Evolutionary conservation across 345 rosid species (phyloP).

Genomic region (Microcos paniculata): DNA sequence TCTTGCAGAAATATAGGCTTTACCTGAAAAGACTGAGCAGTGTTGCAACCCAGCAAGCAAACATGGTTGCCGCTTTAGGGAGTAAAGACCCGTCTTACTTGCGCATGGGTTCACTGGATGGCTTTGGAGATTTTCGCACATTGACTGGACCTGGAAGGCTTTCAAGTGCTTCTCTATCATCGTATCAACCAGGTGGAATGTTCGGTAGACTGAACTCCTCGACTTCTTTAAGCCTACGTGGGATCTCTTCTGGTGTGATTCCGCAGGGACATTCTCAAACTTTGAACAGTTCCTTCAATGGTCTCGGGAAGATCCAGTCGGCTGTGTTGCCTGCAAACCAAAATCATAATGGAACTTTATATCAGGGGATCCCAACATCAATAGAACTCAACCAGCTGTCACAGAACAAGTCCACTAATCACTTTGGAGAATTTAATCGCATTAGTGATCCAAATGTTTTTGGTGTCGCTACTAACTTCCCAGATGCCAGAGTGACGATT

Average conservation of each 20-base stretch:
- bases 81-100: conserved; percentile 53
- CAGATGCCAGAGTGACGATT: conserved; percentile 32
- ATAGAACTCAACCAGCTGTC: conserved; percentile 48
- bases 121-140: conserved; percentile 51
- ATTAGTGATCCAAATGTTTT: conserved; percentile 33
- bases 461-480: conserved; percentile 29
- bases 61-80: conserved; percentile 55
- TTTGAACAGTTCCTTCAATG: conserved; percentile 36
- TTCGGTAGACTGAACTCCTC: conserved; percentile 61
- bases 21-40: conserved; percentile 65
- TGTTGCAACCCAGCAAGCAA: conserved; percentile 50
- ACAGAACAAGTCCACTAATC: conserved; percentile 37
- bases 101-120: conserved; percentile 52
- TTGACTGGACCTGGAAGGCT: conserved; percentile 52
- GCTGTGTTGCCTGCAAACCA: conserved; percentile 37
- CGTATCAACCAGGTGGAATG: conserved; percentile 48
- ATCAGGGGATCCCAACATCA: conserved; percentile 45
- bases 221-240: conserved; percentile 45
- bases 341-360: conserved; percentile 37
- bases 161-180: conserved; percentile 45
- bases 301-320: conserved; percentile 49
- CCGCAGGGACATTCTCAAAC: conserved; percentile 47
- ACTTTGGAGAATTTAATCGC: conserved; percentile 44
- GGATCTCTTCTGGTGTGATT: conserved; percentile 52
- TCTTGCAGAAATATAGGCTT: conserved; percentile 79